A percentile compares a stretch with the other conserved stretches of the same genome.
Evolutionary conservation across 768 basidiomycete genomes (phyloP).

Genomic region (Mycena rebaudengoi): DNA sequence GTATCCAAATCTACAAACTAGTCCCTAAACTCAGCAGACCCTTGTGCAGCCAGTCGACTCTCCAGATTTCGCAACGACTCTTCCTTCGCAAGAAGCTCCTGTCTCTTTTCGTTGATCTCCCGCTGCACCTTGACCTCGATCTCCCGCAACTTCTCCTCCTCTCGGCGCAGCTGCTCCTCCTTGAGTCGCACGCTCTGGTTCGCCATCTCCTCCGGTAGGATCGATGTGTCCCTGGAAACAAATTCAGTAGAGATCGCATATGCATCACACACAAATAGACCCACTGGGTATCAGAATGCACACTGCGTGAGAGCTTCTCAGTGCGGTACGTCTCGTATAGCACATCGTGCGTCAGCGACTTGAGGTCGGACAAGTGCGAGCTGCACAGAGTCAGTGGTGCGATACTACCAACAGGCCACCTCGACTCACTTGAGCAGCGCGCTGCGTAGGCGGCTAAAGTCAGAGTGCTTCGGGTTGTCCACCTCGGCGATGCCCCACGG

Average conservation of each 20-base stretch:
- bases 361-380: conserved; percentile 94
- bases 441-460: conserved; percentile 92
- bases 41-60: conserved; percentile 90
- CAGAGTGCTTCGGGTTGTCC: conserved; percentile 99
- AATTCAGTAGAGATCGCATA: too few relatives aligned
- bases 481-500: conserved; percentile 99
- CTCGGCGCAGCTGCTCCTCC: conserved; percentile 96
- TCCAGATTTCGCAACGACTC: conserved; percentile 67
- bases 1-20: conserved; percentile 38
- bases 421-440: conserved; percentile 85
- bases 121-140: conserved; percentile 98
- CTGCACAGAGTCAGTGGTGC: conserved; percentile 45
- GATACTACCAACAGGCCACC: background rate
- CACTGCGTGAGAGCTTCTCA: conserved; percentile 93
- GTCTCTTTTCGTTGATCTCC: conserved; percentile 97
- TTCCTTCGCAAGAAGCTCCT: conserved; percentile 89
- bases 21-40: conserved; percentile 81
- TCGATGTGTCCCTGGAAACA: conserved; percentile 92
- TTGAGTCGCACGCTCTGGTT: conserved; percentile 97
- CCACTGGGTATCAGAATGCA: conserved; percentile 81
- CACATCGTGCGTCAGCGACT: conserved; percentile 92
- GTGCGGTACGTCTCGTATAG: conserved; percentile 98
- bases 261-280: too few relatives aligned
- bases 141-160: conserved; percentile 98
- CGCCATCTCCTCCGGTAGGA: conserved; percentile 95